These are phyloP conservation scores for Hanseniaspora gamundiae DNA, from an alignment of 1,139 yeast genomes.

Conservation along the genomic window DNA sequence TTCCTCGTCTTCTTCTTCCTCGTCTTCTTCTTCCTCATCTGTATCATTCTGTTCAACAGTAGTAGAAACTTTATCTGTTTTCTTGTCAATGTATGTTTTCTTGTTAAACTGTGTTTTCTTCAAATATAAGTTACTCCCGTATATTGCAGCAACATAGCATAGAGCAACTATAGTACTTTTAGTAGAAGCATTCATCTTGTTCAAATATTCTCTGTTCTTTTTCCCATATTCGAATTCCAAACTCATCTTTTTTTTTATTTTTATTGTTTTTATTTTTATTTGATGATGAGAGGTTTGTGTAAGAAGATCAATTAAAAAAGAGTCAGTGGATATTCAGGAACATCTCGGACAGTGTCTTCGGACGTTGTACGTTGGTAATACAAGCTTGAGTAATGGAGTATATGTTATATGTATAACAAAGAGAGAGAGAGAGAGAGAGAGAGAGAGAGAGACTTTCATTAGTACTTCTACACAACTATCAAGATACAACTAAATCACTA, in stretches of 20 bases:
- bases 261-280: not conserved
- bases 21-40: not conserved
- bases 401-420: too few species aligned
- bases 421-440: too few species aligned
- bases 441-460: too few species aligned
- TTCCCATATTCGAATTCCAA: too few species aligned
- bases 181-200: not conserved
- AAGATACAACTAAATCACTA: too few species aligned
- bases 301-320: too few species aligned
- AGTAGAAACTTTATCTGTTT: not conserved
- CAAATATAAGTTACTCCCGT: slow-evolving; percentile 5
- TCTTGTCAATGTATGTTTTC: not conserved
- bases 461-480: too few species aligned
- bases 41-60: not conserved
- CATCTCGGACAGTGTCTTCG: too few species aligned
- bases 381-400: too few species aligned
- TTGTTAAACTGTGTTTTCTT: not conserved
- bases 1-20: not conserved
- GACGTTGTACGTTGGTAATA: too few species aligned
- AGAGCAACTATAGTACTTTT: not conserved
- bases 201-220: not conserved
- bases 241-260: not conserved
- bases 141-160: slow-evolving; percentile 6
- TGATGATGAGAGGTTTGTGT: not conserved
- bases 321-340: too few species aligned